Conservation (phyloP, 345 rosid genomes). For the Cochlearia excelsa region DNA sequence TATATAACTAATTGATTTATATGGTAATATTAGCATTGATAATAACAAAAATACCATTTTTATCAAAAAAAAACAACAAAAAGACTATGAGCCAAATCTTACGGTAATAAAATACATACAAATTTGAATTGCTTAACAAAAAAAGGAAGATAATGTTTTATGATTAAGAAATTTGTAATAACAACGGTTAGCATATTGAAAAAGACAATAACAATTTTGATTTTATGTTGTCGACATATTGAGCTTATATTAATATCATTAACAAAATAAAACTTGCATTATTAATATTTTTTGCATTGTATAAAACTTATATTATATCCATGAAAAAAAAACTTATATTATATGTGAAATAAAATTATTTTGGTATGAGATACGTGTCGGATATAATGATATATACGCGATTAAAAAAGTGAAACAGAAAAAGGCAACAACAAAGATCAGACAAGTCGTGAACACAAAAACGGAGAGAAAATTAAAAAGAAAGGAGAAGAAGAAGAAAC, state of each 20-base stretch:
- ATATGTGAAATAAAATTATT: background rate
- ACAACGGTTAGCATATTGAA: background rate
- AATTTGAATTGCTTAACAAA: background rate
- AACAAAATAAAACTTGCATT: background rate
- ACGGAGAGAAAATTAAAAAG: constrained; percentile 1
- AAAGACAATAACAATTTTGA: background rate
- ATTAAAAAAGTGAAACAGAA: constrained; percentile 23
- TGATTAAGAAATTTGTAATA: too few species aligned
- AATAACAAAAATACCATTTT: too few species aligned
- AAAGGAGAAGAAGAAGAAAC: background rate
- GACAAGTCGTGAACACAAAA: constrained; percentile 28
- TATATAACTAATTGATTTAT: too few species aligned
- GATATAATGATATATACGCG: constrained; percentile 25
- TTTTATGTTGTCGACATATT: constrained; percentile 14
- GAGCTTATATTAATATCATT: constrained; percentile 3
- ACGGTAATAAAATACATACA: too few species aligned
- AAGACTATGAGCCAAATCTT: background rate
- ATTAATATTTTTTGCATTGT: too few species aligned
- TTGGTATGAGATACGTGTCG: constrained; percentile 22
- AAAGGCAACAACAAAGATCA: constrained; percentile 23
- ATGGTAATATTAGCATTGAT: too few species aligned
- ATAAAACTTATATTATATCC: too few species aligned
- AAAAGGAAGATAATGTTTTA: too few species aligned
- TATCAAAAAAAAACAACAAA: too few species aligned
- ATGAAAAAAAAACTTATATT: too few species aligned